Base-by-base conservation (phyloP, 2,329 filamentous ascomycete species). In the Alternaria tenuissima region DNA sequence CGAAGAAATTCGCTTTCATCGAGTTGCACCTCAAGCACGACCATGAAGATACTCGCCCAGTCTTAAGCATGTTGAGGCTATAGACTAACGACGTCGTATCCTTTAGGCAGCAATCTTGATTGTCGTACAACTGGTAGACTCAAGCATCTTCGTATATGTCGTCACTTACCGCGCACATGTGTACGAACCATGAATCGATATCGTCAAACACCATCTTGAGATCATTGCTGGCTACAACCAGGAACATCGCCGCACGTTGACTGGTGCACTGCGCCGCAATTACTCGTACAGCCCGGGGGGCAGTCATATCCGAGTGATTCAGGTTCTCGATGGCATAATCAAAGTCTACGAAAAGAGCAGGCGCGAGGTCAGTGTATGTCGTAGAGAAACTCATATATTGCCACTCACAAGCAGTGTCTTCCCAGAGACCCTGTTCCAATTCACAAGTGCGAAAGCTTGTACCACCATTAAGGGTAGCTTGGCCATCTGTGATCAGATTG, bases 121-220 rank as follows among this genome's bases (percentile, higher is more conserved):
- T 30, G 11, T 11, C 28, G 12, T 30, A 30, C 28, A 11, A 30
- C 28, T 30, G 8, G 9, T 30, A 30, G 8, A 11, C 9, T 12
- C 28, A 11, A 30, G 28, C 28, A 11, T 11, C 28, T 30, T 30
- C 4, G 12, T n/a, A 18, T 26, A 11, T 4, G 1, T 1, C 20
- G 12, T 16, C 49, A 30, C 57, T 43, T 49, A 59, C 57, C 1
- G 81, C 78, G 48, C 80, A 82, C 4, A 72, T 73, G 5, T 81
- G 73, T 0, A 83, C 70, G 44, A 84, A 83, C 78, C 81, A 82
- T 0, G 79, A 67, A 55, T 84, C 82, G 1, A 83, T 67, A 42
- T 84, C 82, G 46, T 84, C 82, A 49, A 83, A 83, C 4, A 84
- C 78, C 1, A 72, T 64, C 30, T 79, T 78, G 9, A 83, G 75